These are phyloP conservation scores for Tetradesmus obliquus DNA, from an alignment of 139 green algal species.

Conservation along the genomic window DNA sequence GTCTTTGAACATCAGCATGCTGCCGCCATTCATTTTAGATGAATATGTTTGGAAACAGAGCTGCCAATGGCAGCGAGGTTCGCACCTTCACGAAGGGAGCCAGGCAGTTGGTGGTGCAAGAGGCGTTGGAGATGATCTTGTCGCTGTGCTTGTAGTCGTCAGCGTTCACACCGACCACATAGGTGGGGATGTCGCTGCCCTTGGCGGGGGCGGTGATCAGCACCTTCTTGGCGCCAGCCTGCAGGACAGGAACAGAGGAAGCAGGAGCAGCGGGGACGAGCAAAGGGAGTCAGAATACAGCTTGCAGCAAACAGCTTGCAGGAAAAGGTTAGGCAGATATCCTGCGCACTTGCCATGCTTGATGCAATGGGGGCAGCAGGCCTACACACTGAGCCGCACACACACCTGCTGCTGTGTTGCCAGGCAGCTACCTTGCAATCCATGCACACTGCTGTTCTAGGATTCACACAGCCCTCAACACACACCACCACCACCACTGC, in stretches of 20 bases:
- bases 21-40: not conserved
- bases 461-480: no score
- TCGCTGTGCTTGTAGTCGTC: slow-evolving; percentile 91
- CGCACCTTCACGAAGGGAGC: slow-evolving; percentile 99
- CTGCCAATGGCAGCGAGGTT: not conserved
- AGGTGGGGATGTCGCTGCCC: slow-evolving; percentile 98
- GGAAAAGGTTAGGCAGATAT: not conserved
- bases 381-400: no score
- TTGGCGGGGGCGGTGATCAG: slow-evolving; percentile 99
- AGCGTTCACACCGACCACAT: slow-evolving; percentile 98
- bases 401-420: no score
- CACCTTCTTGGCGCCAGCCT: slow-evolving; percentile 99
- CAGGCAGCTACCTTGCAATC: not conserved
- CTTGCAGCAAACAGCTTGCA: not conserved
- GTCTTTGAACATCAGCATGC: no score
- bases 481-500: not conserved
- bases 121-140: slow-evolving; percentile 97
- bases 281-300: not conserved
- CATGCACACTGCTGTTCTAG: not conserved
- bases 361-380: not conserved
- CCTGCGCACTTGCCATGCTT: not conserved
- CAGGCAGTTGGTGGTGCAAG: slow-evolving; percentile 99
- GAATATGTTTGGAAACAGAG: not conserved
- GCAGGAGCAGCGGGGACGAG: not conserved
- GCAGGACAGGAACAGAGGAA: not conserved